Evolutionary conservation across 805 yeast species (phyloP), one percentile per base, ranked within the genome.

Genomic region (Saturnispora halmiae): DNA sequence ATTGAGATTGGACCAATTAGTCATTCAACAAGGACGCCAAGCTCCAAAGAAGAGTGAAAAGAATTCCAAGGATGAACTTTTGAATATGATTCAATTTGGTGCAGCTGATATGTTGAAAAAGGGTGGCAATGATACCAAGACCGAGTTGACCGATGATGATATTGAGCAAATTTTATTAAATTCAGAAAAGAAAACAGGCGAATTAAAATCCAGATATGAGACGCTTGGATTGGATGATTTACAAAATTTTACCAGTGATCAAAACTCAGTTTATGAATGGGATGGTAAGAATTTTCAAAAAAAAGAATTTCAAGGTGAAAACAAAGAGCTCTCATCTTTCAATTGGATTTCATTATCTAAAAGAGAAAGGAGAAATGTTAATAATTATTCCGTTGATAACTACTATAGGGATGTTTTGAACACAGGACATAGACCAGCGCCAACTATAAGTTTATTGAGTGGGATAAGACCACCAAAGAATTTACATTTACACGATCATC

Each of bases 1-100:
- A 56, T 67, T 90, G 47, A 70, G 96, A 45, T 69, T 90, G 46
- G 98, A 90, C 62, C 96, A 90, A 56, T 72, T 90, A 50, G 98
- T 90, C 40, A 90, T 90, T 51, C 98, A 90, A 58, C 97, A 90
- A 56, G 96, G 95, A 6, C 68, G 88, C 44, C 42, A 39, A 32
- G 27, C 24, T 18, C 41, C 41, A 3, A 51, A 53, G 19, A 65
- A 61, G 41, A 60, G 54, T 29, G 66, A 64, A 44, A 68, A 65
- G 8, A 66, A 67, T 20, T 69, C 78, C 3, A 82, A 82, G 52
- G 85, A 79, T 53, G 92, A 82, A 35, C 70, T 83, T 48, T 66
- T 83, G 46, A 75, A 77, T 45, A 82, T 83, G 92, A 83, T 83
- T 59, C 90, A 83, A 58, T 79, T 72, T 58, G 94, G 94, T 55